Percentiles rank a stretch among this genome's conserved stretches.
Conservation (phyloP, 345 rosid species). For the Kandelia obovata region DNA sequence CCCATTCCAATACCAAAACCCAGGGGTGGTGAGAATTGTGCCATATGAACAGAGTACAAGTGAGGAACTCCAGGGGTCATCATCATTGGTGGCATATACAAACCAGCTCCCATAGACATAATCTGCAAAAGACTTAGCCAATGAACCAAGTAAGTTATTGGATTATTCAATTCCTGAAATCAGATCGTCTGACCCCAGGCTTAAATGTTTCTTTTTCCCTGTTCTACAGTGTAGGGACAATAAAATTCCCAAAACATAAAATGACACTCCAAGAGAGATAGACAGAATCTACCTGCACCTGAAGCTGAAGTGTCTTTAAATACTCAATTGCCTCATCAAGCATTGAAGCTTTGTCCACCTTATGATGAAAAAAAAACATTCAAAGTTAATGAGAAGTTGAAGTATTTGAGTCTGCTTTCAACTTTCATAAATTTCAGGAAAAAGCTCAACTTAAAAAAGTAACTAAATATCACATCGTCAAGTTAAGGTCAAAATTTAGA, state of each 20-base stretch:
- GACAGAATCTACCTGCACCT: conserved; percentile 60
- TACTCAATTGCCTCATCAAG: conserved; percentile 95
- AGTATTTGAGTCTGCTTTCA: conserved; percentile 6
- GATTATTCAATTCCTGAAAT: conserved; percentile 14
- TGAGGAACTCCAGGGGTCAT: conserved; percentile 62
- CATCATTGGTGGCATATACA: conserved; percentile 77
- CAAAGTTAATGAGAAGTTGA: conserved; percentile 15
- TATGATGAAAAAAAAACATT: conserved; percentile 19
- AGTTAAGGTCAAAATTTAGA: background rate
- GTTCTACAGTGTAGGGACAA: background rate
- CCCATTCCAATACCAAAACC: conserved; percentile 60
- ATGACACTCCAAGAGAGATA: background rate
- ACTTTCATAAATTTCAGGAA: background rate
- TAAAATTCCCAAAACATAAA: background rate
- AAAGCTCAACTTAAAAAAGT: conserved; percentile 4
- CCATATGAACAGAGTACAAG: conserved; percentile 55
- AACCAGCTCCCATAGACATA: conserved; percentile 79
- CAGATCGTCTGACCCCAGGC: background rate
- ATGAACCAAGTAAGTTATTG: conserved; percentile 3
- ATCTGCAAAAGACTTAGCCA: conserved; percentile 42
- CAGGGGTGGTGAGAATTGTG: conserved; percentile 33
- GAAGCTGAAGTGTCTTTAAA: conserved; percentile 82
- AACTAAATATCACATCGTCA: background rate
- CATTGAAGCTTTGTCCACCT: conserved; percentile 98
- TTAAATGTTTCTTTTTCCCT: background rate